Evolutionary conservation across 2,329 filamentous ascomycete genomes (phyloP), one percentile per base, ranked within the genome.

Genomic region (Hypomyces rosellus): DNA sequence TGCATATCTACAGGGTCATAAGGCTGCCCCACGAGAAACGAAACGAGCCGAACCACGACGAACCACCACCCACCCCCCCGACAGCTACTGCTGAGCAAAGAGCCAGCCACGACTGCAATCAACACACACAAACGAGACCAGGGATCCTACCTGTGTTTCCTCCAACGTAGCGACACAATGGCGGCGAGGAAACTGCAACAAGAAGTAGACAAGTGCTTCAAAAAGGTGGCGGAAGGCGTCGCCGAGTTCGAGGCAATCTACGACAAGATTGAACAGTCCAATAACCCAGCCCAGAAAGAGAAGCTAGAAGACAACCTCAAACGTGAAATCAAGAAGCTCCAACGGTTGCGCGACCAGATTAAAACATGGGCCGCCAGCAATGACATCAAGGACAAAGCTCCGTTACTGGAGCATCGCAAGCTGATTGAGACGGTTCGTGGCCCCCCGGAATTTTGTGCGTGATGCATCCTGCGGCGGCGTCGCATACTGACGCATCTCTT

Each of bases 121-220:
- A 3, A 30, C 8, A 30, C 25, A 30, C 25, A 30, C 6, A 30
- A 30, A 30, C 25, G 25, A 30, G 25, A 30, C 25, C 25, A 8
- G 25, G 25, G 25, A 30, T 30, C 25, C 6, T 30, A 30, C 25
- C 25, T 30, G 25, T 6, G 25, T 30, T 30, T 30, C 25, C 25
- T 30, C 25, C 25, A 30, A 30, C 8, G 4, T 30, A n/a, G 34
- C 42, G 50, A 52, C 72, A 79, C 70, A 63, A 99, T 99, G 93
- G 89, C 93, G 63, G 88, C 88, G 69, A 84, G 93, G 69, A 99
- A 99, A 79, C 81, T 96, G 63, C 88, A 93, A 70, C 91, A 97
- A 75, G 93, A 99, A 75, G 92, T 97, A 64, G 93, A 99, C 67
- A 96, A 96, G 76, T 95, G 89, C 81, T 97, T 96, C 83, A 99